These are phyloP conservation scores for Zoysia pacifica DNA, from an alignment of 176 grass and related monocot genomes.

Conservation along the genomic window DNA sequence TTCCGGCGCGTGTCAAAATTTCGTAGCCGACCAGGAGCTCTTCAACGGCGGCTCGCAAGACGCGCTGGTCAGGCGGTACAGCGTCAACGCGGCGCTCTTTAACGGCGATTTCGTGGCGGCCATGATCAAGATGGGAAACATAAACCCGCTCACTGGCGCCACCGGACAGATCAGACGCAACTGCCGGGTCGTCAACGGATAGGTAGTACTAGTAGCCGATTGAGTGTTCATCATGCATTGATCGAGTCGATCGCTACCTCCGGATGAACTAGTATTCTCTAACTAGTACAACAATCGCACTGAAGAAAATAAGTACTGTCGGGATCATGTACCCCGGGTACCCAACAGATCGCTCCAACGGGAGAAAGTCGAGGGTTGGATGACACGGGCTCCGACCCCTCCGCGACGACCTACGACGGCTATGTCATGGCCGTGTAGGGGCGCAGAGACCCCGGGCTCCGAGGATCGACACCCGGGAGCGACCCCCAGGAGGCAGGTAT, in stretches of 20 bases:
- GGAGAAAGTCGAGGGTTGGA: too few relatives aligned
- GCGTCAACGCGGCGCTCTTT: slow-evolving; percentile 38
- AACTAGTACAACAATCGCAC: neutral
- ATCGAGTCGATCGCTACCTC: neutral
- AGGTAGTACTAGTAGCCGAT: neutral
- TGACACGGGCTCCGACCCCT: too few relatives aligned
- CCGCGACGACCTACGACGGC: too few relatives aligned
- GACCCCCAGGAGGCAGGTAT: too few relatives aligned
- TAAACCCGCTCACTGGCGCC: slow-evolving; percentile 46
- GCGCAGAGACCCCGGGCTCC: too few relatives aligned
- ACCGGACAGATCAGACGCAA: slow-evolving; percentile 60
- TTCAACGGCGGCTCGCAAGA: slow-evolving; percentile 68
- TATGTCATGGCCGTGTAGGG: too few relatives aligned
- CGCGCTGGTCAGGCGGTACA: slow-evolving; percentile 55
- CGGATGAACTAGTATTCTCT: neutral
- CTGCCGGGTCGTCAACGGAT: slow-evolving; percentile 53
- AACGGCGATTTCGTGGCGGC: slow-evolving; percentile 57
- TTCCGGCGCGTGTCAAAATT: too few relatives aligned
- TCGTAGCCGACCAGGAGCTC: slow-evolving; percentile 81
- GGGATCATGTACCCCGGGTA: too few relatives aligned
- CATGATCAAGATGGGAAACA: slow-evolving; percentile 72
- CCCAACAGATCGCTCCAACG: too few relatives aligned
- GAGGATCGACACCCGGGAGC: too few relatives aligned
- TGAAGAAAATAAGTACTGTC: neutral
- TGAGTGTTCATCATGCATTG: neutral